A percentile compares a stretch with the other conserved stretches of the same genome.
phyloP scores from a whole-genome alignment of 495 filamentous ascomycete species.

The Penicillium desertorum region DNA sequence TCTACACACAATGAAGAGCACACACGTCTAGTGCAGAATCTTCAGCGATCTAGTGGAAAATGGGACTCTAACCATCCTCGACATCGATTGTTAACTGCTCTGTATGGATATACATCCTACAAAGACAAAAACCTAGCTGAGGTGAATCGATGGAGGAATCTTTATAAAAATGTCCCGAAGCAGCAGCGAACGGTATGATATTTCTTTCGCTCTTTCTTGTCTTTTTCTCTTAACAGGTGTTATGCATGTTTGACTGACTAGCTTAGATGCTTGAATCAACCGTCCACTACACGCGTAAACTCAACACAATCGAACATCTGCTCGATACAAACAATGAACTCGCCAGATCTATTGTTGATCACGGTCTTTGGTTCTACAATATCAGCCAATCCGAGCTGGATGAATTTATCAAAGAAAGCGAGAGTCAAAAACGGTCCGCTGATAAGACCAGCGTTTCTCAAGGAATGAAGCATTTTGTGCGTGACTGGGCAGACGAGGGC shows the following conservation, averaged over 20 bases:
- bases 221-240: background rate
- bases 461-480: slow-evolving; percentile 47
- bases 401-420: slow-evolving; percentile 17
- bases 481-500: slow-evolving; percentile 47
- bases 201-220: background rate
- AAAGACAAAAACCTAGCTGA: slow-evolving; percentile 21
- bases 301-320: slow-evolving; percentile 26
- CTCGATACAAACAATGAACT: slow-evolving; percentile 20
- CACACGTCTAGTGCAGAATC: slow-evolving; percentile 14
- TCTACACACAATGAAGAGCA: slow-evolving; percentile 10
- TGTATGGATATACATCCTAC: slow-evolving; percentile 23
- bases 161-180: slow-evolving; percentile 24
- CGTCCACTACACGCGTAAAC: slow-evolving; percentile 24
- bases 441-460: slow-evolving; percentile 39
- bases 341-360: slow-evolving; percentile 18
- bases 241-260: background rate
- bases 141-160: slow-evolving; percentile 22
- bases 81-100: slow-evolving; percentile 21
- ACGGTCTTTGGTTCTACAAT: slow-evolving; percentile 24
- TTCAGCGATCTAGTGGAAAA: slow-evolving; percentile 16
- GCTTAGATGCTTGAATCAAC: slow-evolving; percentile 20
- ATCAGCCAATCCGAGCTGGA: slow-evolving; percentile 20
- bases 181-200: slow-evolving; percentile 17
- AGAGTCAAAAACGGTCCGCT: slow-evolving; percentile 10
- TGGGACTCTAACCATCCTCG: slow-evolving; percentile 25